Percentiles rank a stretch among this genome's conserved stretches.
Conservation (phyloP, 2,329 filamentous ascomycete species). For the Coniochaeta pulveracea region DNA sequence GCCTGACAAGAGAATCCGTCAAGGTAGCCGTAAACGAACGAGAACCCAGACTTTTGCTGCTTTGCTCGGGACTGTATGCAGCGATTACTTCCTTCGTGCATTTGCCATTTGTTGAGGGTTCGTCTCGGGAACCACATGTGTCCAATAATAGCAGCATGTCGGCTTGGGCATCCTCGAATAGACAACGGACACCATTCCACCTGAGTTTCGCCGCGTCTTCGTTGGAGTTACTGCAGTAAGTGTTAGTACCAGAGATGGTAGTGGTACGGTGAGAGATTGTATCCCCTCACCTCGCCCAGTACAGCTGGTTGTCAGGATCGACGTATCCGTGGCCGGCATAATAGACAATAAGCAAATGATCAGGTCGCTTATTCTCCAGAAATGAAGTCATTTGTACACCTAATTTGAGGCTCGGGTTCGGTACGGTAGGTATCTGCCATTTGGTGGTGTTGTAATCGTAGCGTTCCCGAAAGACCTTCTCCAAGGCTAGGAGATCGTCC, state of each 20-base stretch:
- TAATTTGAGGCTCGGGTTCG: conserved; percentile 50
- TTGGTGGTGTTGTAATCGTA: conserved; percentile 50
- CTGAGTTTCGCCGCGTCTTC: conserved; percentile 50
- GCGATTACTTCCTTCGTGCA: conserved; percentile 53
- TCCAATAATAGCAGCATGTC: conserved; percentile 53
- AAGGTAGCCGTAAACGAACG: conserved; percentile 48
- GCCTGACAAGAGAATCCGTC: conserved; percentile 40
- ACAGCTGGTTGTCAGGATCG: conserved; percentile 47
- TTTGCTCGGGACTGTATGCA: conserved; percentile 43
- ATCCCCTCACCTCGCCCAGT: conserved; percentile 52
- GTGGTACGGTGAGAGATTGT: background rate
- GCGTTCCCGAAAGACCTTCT: conserved; percentile 45
- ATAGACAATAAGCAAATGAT: conserved; percentile 53
- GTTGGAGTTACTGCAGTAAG: conserved; percentile 35
- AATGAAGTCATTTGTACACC: conserved; percentile 49
- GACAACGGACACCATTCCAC: conserved; percentile 51
- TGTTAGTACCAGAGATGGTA: conserved; percentile 9
- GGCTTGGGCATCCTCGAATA: conserved; percentile 51
- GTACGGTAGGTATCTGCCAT: conserved; percentile 48
- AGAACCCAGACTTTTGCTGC: conserved; percentile 28
- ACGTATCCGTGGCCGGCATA: conserved; percentile 52
- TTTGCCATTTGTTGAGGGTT: conserved; percentile 35
- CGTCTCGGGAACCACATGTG: conserved; percentile 45
- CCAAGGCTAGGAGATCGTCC: conserved; percentile 40
- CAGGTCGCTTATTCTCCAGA: conserved; percentile 42